These are phyloP conservation scores for Penicillium sp. DNA, from an alignment of 2,329 filamentous ascomycete genomes.

Conservation along the genomic window DNA sequence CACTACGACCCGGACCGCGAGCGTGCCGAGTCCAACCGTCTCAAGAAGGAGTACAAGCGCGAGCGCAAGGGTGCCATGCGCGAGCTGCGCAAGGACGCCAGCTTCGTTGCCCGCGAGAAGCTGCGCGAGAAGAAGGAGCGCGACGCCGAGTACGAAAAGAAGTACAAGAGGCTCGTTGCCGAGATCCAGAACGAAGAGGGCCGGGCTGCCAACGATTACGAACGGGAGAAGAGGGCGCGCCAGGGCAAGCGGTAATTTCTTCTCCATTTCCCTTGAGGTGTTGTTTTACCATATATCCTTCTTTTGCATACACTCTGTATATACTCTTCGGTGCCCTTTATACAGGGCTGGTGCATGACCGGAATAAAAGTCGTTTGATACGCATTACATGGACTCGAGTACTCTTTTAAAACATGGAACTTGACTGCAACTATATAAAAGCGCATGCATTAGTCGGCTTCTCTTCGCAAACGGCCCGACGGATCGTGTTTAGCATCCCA, in stretches of 20 bases:
- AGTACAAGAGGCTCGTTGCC: conserved; percentile 84
- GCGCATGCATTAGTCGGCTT: background rate
- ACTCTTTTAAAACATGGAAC: background rate
- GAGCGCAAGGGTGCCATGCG: conserved; percentile 92
- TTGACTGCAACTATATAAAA: no score
- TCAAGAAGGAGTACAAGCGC: conserved; percentile 86
- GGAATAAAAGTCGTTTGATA: conserved; percentile 20
- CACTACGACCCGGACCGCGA: conserved; percentile 96
- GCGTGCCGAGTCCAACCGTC: conserved; percentile 74
- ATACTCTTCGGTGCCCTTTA: conserved; percentile 9
- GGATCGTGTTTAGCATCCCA: conserved; percentile 59
- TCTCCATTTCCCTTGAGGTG: background rate
- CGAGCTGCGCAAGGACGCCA: conserved; percentile 90
- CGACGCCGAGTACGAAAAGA: conserved; percentile 92
- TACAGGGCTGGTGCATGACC: conserved; percentile 18
- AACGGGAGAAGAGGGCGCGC: conserved; percentile 72
- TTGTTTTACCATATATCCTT: conserved; percentile 5
- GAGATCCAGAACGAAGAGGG: conserved; percentile 97
- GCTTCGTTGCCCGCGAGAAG: conserved; percentile 87
- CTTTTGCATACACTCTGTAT: conserved; percentile 14
- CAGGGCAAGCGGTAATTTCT: conserved; percentile 54
- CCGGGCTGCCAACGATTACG: conserved; percentile 78
- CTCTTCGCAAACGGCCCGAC: conserved; percentile 18
- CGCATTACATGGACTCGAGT: no score
- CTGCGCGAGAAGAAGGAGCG: conserved; percentile 87